Conservation (phyloP, 768 basidiomycete species). For the Steccherinum ochraceum region DNA sequence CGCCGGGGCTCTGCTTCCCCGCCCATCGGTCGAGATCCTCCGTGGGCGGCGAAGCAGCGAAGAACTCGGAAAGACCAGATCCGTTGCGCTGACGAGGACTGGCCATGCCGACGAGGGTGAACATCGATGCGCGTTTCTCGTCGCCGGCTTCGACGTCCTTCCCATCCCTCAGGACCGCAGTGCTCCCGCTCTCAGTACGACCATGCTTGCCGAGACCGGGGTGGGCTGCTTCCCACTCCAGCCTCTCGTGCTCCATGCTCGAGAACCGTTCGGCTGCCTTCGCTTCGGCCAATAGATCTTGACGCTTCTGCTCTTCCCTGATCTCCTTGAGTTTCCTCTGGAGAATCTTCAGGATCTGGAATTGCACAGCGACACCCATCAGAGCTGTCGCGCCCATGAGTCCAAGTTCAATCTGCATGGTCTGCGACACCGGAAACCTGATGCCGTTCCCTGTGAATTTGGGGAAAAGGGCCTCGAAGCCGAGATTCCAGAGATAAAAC, state of each 20-base stretch:
- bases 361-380: conserved; percentile 86
- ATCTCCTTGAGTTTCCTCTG: conserved; percentile 78
- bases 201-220: conserved; percentile 55
- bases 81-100: conserved; percentile 45
- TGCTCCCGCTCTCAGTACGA: conserved; percentile 57
- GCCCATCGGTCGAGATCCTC: conserved; percentile 54
- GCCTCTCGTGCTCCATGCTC: conserved; percentile 59
- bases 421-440: conserved; percentile 78
- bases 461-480: conserved; percentile 75
- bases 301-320: conserved; percentile 61
- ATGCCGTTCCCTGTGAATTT: conserved; percentile 64
- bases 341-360: conserved; percentile 77
- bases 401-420: conserved; percentile 91
- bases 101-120: conserved; percentile 40
- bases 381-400: conserved; percentile 77
- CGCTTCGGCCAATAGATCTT: conserved; percentile 70
- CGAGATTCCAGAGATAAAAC: conserved; percentile 97
- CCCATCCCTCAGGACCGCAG: conserved; percentile 55
- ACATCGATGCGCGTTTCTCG: conserved; percentile 43
- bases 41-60: conserved; percentile 52
- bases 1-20: conserved; percentile 48
- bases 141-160: conserved; percentile 26
- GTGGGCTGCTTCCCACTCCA: conserved; percentile 86
- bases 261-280: conserved; percentile 67
- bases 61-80: conserved; percentile 71